Evolutionary conservation across 805 yeast genomes (phyloP), one percentile per base, ranked within the genome.

Genomic region (Metschnikowia cubensis): DNA sequence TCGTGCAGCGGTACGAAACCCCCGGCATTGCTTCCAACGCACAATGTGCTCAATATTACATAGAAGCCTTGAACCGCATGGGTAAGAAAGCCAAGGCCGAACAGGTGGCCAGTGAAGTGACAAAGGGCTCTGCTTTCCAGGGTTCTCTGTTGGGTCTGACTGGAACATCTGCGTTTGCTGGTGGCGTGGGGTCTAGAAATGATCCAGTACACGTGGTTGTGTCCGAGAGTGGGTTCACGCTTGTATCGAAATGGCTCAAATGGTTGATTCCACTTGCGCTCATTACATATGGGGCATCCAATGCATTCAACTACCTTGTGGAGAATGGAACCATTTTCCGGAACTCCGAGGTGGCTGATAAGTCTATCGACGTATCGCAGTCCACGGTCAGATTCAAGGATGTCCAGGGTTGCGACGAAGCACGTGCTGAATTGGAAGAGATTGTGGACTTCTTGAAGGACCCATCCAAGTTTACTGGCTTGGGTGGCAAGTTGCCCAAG

Each of bases 351-450:
- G 80, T 82, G 14, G 83, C 82, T 35, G 94, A 87, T 57, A 86
- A 87, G 63, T 77, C 89, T 3, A 85, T 89, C 39, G 96, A 90
- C 59, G 90, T 88, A 47, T 81, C 89, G 18, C 86, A 85, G 65
- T 86, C 92, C 5, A 87, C 87, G 37, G 97, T 91, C 36, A 84
- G 83, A 65, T 94, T 94, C 67, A 81, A 83, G 41, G 99, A 94
- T 66, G 98, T 95, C 34, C 85, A 91, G 63, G 99, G 99, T 50
- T 96, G 92, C 54, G 99, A 95, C 69, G 99, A 94, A 73, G 99
- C 99, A 3, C 84, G 97, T 62, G 89, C 95, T 6, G 99, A 94
- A 71, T 78, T 94, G 55, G 97, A 94, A 69, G 99, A 94, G 69
- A 88, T 95, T 61, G 99, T 94, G n/a, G 97, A 92, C 52, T 94